Base-by-base conservation (phyloP, 805 yeast species). In the Lachancea quebecensis region DNA sequence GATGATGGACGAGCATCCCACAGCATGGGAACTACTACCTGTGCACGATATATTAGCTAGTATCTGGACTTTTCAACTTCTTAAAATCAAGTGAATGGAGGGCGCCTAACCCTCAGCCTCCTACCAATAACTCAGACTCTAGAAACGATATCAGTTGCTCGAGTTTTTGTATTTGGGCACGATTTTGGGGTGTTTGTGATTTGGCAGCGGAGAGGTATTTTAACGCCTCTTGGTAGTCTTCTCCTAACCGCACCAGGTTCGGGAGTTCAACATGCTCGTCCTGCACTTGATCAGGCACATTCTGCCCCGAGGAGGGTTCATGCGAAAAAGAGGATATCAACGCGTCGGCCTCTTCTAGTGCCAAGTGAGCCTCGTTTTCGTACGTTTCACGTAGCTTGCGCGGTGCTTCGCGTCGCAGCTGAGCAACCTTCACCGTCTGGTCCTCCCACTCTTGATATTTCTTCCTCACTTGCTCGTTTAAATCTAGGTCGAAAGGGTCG, bases 401-500 rank as follows among this genome's bases (percentile, higher is more conserved):
- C 0, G 88, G 89, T 10, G 75, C 67, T 15, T 70, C 70, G 41
- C 77, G 69, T 41, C 93, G 66, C 44, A 81, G 60, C 17, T 69
- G 67, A 0, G 86, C 74, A 14, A 82, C 74, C 45, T 69, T 72
- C 1, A 78, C 72, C 0, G 87, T 78, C 49, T 75, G 77, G 39
- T 71, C 73, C 51, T 86, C 95, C 47, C 85, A 81, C 33, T 73
- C 70, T 40, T 72, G 71, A 50, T 84, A 76, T 40, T 77, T 53
- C 40, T 72, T 68, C 39, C 91, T 68, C 27, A 85, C 72, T 45
- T 70, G 60, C 46, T 76, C 80, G 59, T 83, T 82, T 47, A 84
- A 62, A 15, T 73, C 79, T 34, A 74, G 64, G 56, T 86, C 91
- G 60, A 82, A 84, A 0, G 90, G 88, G 58, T 82, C 93, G 8